Base-by-base conservation (phyloP, 1,139 yeast species). In the Candida sp. region DNA sequence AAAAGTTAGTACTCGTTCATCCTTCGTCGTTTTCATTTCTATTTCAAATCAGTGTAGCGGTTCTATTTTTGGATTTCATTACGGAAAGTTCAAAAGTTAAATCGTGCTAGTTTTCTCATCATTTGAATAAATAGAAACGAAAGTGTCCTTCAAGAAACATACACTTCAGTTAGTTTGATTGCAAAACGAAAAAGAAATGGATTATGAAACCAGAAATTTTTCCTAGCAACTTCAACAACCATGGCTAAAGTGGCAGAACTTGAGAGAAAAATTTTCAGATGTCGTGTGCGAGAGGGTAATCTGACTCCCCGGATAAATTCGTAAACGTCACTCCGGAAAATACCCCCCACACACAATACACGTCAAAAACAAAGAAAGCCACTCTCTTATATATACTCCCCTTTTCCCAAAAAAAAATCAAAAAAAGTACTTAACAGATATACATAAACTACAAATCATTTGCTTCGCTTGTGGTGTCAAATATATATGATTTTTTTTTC, bases 11-110 rank as follows among this genome's bases (percentile, higher is more conserved):
- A 12, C 7, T 11, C 7, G 30, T 41, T 30, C 33, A 22, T 4
- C 7, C 12, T 11, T 27, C 5, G 11, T 27, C 11, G 5, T 39
- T 26, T 8, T 27, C 9, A 23, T 25, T 26, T 7, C 27, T 5
- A 22, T n/a, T 6, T 23, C 32, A 33, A 44, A 39, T 63, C 68
- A 63, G 68, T 63, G 68, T 63, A 63, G 68, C 68, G 68, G 68
- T 63, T 63, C 68, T 63, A 38, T 61, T 61, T 42, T 51, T 55
- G 35, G 17, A 17, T 17, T 17, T 17, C 17, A 17, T 17, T 17
- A 17, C 17, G 17, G 17, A 17, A 17, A 17, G 17, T 17, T 17
- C 17, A 17, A 17, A 17, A 17, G 17, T 17, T 37, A 33, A 26
- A 32, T 49, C 55, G 53, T 42, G 25, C 48, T 54, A 51, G 51